Conservation (phyloP, 495 filamentous ascomycete genomes). For the Physcia stellaris region DNA sequence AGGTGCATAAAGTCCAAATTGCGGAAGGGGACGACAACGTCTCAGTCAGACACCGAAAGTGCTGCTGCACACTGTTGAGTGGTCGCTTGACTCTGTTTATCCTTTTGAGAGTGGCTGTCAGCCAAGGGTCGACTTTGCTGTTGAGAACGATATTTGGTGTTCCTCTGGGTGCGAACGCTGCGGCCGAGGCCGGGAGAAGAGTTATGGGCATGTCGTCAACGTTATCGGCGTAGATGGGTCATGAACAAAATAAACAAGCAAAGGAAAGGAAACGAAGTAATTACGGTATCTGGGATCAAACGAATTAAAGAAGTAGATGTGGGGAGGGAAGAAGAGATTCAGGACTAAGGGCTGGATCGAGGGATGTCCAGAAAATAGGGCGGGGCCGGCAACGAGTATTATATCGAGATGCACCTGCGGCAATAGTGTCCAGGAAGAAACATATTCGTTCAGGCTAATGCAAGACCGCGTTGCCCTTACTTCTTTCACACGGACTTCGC, state of each 20-base stretch:
- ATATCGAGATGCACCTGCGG: too few species aligned
- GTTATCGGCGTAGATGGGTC: conserved; percentile 14
- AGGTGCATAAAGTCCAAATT: conserved; percentile 88
- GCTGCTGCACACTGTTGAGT: conserved; percentile 92
- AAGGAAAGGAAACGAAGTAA: conserved; percentile 39
- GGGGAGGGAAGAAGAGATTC: conserved; percentile 17
- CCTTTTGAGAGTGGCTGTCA: conserved; percentile 91
- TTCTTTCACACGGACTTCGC: too few species aligned
- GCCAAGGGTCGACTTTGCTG: conserved; percentile 91
- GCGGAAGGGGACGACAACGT: conserved; percentile 81
- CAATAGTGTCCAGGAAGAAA: too few species aligned
- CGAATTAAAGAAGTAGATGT: conserved; percentile 22
- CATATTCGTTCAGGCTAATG: too few species aligned
- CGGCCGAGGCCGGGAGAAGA: conserved; percentile 87
- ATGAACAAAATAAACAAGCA: conserved; percentile 18
- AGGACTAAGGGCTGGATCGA: conserved; percentile 16
- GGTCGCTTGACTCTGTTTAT: conserved; percentile 97
- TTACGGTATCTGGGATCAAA: conserved; percentile 28
- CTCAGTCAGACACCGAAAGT: conserved; percentile 93
- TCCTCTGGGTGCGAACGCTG: conserved; percentile 88
- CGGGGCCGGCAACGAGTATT: too few species aligned
- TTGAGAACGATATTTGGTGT: conserved; percentile 93
- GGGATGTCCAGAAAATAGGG: too few species aligned
- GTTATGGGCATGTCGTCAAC: conserved; percentile 68
- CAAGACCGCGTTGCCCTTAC: too few species aligned